Base-by-base conservation (phyloP, 768 basidiomycete species). In the Rhizopogon vesiculosus region DNA sequence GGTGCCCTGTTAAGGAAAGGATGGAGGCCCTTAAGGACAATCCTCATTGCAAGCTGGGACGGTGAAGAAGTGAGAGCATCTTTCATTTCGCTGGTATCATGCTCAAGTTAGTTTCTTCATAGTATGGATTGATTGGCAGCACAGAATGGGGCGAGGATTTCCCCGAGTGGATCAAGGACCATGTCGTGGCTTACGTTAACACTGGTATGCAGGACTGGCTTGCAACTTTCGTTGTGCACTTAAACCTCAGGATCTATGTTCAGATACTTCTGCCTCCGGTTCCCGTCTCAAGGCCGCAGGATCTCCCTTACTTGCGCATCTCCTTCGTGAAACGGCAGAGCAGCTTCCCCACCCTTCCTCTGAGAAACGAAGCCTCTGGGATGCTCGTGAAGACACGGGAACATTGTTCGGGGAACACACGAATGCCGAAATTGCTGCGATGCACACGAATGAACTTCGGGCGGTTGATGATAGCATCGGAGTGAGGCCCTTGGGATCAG, bases 1-100 rank as follows among this genome's bases (percentile, higher is more conserved):
- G 91, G 91, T 18, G 73, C 71, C 5, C 74, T 95, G 1, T 69
- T 89, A 13, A 73, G 74, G 66, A 74, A 74, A 22, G 92, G 91
- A 9, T 97, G 93, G 93, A 90, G 81, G 64, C 93, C 93, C 9
- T 73, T 93, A 7, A 72, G 89, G 54, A 89, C 86, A 5, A 78
- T 91, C 59, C 65, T 89, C 35, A 74, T 91, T 54, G 85, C 86
- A 4, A 85, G 80, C 58, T 90, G 87, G 88, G 87, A 89, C 61
- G 88, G 79, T 2, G 87, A 89, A 65, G 86, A 87, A 73, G 76
- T 80, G 25, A 39, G 59, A 39, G 6, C 13, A 10, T 38, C 25
- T 56, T 42, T 42, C 31, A 45, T 44, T 35, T 13, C 1, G 5
- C 19, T 42, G 16, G 18, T 22, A 53, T 25, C 51, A 18, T 49